Conservation (phyloP, 176 grass and related monocot genomes). For the Panicum miliaceum region DNA sequence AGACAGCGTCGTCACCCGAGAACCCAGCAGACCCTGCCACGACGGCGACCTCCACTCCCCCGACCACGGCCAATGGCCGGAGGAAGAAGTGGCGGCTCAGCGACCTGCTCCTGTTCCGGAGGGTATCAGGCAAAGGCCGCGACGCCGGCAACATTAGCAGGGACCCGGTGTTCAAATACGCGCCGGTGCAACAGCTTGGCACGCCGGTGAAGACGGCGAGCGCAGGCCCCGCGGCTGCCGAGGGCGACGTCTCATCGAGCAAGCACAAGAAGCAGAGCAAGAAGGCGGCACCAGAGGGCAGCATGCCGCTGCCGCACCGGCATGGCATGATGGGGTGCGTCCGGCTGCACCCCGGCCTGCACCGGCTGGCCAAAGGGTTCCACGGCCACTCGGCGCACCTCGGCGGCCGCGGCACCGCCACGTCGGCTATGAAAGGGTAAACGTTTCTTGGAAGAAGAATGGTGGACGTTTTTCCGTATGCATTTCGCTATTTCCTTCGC, state of each 20-base stretch:
- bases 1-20: neutral
- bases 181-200: conserved; percentile 41
- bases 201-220: conserved; percentile 37
- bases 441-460: neutral
- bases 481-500: neutral
- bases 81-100: conserved; percentile 81
- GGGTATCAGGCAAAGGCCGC: conserved; percentile 49
- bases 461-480: neutral
- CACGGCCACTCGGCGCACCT: conserved; percentile 50
- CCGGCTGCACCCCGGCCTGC: conserved; percentile 61
- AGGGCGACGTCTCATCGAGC: conserved; percentile 27
- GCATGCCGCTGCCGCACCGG: conserved; percentile 24
- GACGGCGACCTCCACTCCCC: neutral
- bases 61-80: conserved; percentile 23
- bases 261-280: conserved; percentile 56
- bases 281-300: conserved; percentile 29
- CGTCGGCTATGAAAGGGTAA: conserved; percentile 41
- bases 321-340: conserved; percentile 59
- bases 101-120: conserved; percentile 90
- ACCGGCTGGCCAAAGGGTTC: conserved; percentile 64
- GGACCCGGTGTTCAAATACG: conserved; percentile 69
- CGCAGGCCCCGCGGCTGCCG: neutral
- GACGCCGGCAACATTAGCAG: conserved; percentile 44
- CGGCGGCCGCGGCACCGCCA: conserved; percentile 43
- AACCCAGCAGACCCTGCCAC: neutral